Evolutionary conservation across 2,329 filamentous ascomycete species (phyloP), one percentile per base, ranked within the genome.

Genomic region (Clarireedia hainanense): DNA sequence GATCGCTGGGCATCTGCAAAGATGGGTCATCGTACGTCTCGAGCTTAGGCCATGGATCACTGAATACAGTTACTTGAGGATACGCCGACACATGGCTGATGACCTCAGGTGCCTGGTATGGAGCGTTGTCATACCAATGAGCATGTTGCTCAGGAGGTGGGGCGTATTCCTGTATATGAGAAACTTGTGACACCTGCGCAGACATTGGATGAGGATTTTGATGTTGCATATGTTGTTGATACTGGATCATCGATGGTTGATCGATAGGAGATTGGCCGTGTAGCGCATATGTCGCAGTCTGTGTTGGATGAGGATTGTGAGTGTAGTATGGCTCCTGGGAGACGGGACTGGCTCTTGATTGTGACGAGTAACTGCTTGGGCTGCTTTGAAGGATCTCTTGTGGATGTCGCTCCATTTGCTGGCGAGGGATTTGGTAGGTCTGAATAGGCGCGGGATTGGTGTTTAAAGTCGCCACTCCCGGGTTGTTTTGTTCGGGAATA

Each of bases 401-500:
- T 26, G 75, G 68, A 58, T 78, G 74, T 47, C 72, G 73, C 27
- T 71, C 65, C 26, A 71, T 50, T 7, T 65, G 63, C 15, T 77
- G 69, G 6, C 74, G 62, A 56, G 65, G 63, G 52, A 67, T 60
- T 50, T 80, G 77, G 67, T 80, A 80, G 5, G 60, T 67, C 56
- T 76, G 71, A 6, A 73, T 68, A n/a, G 75, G 72, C 48, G 80
- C 70, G 6, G 73, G 64, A 60, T 74, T 75, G 10, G 79, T 75
- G 68, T 79, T 81, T 76, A 84, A 79, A 12, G 80, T 84, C 34
- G 80, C 81, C 5, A 85, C 77, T 12, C 77, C 80, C 9, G 81
- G 80, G 63, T 84, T 84, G 65, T 75, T 77, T 60, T 83, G 79
- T 56, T 85, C 81, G 1, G 82, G 77, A 30, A 84, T 75, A 63